Evolutionary conservation across 768 basidiomycete genomes (phyloP), one percentile per base, ranked within the genome.

Genomic region (Austroboletus eburneus): DNA sequence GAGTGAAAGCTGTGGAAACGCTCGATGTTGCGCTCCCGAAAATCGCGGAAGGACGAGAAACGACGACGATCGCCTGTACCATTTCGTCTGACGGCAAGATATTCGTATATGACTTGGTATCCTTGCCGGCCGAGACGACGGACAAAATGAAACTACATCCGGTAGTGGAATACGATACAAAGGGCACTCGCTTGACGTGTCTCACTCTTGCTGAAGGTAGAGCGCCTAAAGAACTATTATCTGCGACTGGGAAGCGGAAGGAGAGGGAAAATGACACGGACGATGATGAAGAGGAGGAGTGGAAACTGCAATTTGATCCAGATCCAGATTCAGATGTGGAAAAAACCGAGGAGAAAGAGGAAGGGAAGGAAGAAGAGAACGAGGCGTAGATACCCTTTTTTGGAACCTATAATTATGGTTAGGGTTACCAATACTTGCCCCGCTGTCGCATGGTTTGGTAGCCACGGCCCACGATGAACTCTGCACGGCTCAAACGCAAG

Each of bases 11-110:
- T 0, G 68, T 94, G 2, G 80, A 87, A 51, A 82, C 79, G 0
- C 72, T 90, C 27, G 57, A 68, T 6, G 77, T 91, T 46, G 72
- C 79, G 3, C 74, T 83, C 20, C 85, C 82, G 4, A 50, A 62
- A 12, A 48, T 57, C 25, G 4, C 59, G 16, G 57, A 55, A 23
- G 16, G 42, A 16, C 62, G 63, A 25, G 55, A 52, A 36, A 72
- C 73, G 8, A 87, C 83, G 9, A 87, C 80, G 0, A 69, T 88
- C 20, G 76, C 81, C 3, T 78, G 81, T 52, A 87, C 91, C 3
- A 82, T 80, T 14, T 97, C 93, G 0, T 96, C 95, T 0, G 96
- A 98, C 49, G 96, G 96, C 7, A 80, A 81, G 48, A 78, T 93
- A 46, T 78, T 81, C 52, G 59, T 93, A 17, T 92, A 84, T 64